A percentile compares a stretch with the other conserved stretches of the same genome.
Evolutionary conservation across 805 yeast species (phyloP).

Genomic region (Candida endomychidarum): DNA sequence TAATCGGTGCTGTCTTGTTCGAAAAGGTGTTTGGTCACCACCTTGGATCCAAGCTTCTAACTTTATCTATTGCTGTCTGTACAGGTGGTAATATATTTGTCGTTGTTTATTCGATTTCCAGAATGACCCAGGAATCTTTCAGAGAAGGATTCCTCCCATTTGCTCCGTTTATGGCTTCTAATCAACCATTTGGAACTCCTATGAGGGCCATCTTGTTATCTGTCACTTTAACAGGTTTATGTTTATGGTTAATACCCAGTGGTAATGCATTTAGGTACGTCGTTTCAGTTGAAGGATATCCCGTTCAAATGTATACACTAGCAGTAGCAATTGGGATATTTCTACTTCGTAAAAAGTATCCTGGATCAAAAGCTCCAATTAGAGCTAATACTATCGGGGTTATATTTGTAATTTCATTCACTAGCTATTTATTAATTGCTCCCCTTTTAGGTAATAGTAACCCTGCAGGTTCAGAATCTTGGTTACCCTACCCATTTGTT

Average conservation of each 20-base stretch:
- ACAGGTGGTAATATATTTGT: conserved; percentile 65
- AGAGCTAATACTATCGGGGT: conserved; percentile 53
- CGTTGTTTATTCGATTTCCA: conserved; percentile 55
- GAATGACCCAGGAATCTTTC: conserved; percentile 65
- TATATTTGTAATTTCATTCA: conserved; percentile 42
- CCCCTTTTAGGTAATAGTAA: conserved; percentile 45
- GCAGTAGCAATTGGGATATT: conserved; percentile 59
- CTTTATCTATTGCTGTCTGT: conserved; percentile 58
- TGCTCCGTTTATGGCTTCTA: conserved; percentile 51
- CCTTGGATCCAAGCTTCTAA: conserved; percentile 54
- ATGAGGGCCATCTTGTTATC: conserved; percentile 50
- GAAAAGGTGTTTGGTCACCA: conserved; percentile 53
- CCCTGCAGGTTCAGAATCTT: conserved; percentile 38
- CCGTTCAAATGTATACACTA: conserved; percentile 48
- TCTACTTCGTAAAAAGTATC: conserved; percentile 50
- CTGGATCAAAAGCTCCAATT: conserved; percentile 50
- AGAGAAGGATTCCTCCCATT: conserved; percentile 63
- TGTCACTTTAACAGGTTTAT: conserved; percentile 37
- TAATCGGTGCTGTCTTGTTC: conserved; percentile 59
- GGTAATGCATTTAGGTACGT: conserved; percentile 54
- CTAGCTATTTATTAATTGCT: conserved; percentile 49
- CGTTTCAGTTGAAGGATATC: conserved; percentile 53
- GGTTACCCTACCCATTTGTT: conserved; percentile 52
- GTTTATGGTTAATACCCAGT: conserved; percentile 42
- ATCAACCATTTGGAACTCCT: conserved; percentile 58